Conservation (phyloP, 2,329 filamentous ascomycete genomes). For the Aspergillus hortae region DNA sequence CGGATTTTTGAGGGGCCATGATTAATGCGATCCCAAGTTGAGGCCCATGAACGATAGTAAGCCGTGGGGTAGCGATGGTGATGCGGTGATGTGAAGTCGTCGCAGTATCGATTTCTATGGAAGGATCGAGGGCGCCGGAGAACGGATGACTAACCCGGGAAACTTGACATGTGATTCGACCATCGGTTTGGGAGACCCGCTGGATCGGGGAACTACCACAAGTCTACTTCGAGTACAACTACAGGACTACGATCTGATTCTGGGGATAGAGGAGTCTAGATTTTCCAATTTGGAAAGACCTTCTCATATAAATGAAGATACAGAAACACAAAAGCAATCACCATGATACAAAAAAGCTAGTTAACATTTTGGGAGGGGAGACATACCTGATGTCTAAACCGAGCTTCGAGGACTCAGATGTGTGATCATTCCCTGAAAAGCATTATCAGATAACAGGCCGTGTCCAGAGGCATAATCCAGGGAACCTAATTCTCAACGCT, state of each 20-base stretch:
- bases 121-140: background rate
- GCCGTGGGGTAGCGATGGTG: background rate
- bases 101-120: background rate
- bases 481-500: no score
- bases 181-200: background rate
- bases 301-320: no score
- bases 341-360: no score
- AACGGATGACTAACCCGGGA: constrained; percentile 5
- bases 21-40: constrained; percentile 3
- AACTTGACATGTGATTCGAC: background rate
- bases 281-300: no score
- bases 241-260: background rate
- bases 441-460: no score
- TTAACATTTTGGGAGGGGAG: no score
- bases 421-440: no score
- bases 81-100: background rate
- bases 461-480: no score
- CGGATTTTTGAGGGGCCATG: constrained; percentile 42
- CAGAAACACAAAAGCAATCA: no score
- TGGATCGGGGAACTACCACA: background rate
- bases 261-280: no score
- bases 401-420: no score
- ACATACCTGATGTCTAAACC: no score
- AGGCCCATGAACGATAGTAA: background rate
- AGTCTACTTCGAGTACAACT: background rate